phyloP scores from a whole-genome alignment of 2,329 filamentous ascomycete genomes.

The Cadophora malorum region DNA sequence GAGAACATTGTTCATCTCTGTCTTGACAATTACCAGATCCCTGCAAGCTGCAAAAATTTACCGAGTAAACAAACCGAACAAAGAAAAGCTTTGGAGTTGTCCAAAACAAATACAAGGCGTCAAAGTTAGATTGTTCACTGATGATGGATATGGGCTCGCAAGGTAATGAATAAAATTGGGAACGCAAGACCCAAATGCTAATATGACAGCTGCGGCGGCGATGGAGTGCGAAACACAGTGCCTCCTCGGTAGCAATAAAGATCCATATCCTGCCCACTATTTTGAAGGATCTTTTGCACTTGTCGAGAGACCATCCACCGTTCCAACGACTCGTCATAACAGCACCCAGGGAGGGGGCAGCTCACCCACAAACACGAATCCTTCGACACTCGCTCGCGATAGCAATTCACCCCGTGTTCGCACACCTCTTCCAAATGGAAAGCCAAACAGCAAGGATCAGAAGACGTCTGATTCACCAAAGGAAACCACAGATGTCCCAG shows the following conservation, averaged over 20 bases:
- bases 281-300: no score
- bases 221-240: background rate
- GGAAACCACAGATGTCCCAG: no score
- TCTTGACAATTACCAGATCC: background rate
- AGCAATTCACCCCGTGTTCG: background rate
- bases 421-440: background rate
- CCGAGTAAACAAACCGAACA: conserved; percentile 2
- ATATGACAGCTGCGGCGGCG: background rate
- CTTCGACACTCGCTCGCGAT: background rate
- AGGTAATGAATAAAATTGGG: background rate
- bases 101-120: background rate
- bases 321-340: background rate
- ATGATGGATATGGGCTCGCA: background rate
- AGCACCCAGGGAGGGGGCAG: background rate
- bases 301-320: background rate
- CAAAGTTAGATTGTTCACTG: background rate
- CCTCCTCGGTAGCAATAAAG: no score
- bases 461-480: background rate
- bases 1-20: background rate
- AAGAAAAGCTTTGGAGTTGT: background rate
- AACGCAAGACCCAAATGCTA: background rate
- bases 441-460: background rate
- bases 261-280: no score
- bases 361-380: background rate
- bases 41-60: background rate